phyloP scores from a whole-genome alignment of 176 grass and related monocot genomes.

The Olyra latifolia region DNA sequence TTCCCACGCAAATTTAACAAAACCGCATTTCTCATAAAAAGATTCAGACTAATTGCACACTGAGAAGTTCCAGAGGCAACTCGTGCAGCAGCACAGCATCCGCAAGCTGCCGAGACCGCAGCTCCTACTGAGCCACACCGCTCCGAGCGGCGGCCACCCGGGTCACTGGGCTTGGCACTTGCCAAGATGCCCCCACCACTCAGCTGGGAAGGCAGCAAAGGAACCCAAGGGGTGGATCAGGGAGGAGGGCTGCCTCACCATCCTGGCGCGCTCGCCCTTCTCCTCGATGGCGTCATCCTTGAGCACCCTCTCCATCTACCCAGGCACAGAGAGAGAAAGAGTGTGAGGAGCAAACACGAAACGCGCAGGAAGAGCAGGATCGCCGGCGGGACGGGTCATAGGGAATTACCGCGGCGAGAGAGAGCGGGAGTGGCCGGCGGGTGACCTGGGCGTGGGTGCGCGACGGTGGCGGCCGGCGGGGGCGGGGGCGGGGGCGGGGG shows the following conservation, averaged over 20 bases:
- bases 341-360: neutral
- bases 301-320: constrained; percentile 46
- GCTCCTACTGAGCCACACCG: neutral
- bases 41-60: neutral
- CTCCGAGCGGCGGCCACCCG: too few relatives aligned
- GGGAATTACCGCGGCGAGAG: neutral
- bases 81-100: neutral
- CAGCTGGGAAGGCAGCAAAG: neutral
- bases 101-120: neutral
- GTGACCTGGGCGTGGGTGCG: neutral
- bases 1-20: neutral
- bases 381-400: neutral
- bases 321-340: neutral
- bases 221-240: neutral
- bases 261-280: constrained; percentile 52
- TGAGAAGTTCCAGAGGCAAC: neutral
- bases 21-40: neutral
- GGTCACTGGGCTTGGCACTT: neutral
- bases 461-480: neutral
- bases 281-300: constrained; percentile 56
- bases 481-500: neutral
- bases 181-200: neutral
- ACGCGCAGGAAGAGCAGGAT: neutral
- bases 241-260: constrained; percentile 17
- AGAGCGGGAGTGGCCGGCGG: neutral